Evolutionary conservation across 352 stramenopile species (phyloP), one percentile per base, ranked within the genome.

Genomic region (Phytophthora ramorum): DNA sequence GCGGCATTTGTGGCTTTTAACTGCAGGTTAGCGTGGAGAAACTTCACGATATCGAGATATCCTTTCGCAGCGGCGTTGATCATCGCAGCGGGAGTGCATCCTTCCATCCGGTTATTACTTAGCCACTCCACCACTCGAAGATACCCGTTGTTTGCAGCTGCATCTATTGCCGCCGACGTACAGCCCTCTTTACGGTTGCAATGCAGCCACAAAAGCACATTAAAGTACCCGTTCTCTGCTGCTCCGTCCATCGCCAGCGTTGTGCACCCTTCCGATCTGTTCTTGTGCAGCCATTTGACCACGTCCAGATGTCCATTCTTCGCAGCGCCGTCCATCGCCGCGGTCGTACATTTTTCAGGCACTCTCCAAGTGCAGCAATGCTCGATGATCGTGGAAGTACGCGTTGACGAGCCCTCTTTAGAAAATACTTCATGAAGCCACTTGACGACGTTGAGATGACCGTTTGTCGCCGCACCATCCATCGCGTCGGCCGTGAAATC

Each of bases 251-350:
- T 68, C 22, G 57, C 58, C 7, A 26, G 40, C 5, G 50, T 60
- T 13, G 64, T 63, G 19, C 58, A 68, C 3, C 43, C 50, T 55
- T 63, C 57, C 2, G 20, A 14, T 34, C 57, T n/a, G 24, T 69
- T 73, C 37, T 64, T 57, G 34, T 65, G 51, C 28, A 73, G 12
- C 65, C 65, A 69, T 46, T 67, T 66, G 7, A 71, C 41, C 17
- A 66, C 50, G 8, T 49, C 17, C 1, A 71, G 43, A 49, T 71
- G 63, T 2, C 57, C 63, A 30, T 71, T 66, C 19, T 35, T 58
- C 7, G 63, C 56, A n/a, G 63, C 63, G 6, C 57, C 49, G 34
- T 66, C 57, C 43, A 67, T 58, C 0, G 63, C 64, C n/a, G 50
- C 57, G 5, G 57, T 67, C 1, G 58, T 58, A 40, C 60, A 62